Evolutionary conservation across 1,284 basidiomycete species (phyloP).

Genomic region (Boletus sp.): DNA sequence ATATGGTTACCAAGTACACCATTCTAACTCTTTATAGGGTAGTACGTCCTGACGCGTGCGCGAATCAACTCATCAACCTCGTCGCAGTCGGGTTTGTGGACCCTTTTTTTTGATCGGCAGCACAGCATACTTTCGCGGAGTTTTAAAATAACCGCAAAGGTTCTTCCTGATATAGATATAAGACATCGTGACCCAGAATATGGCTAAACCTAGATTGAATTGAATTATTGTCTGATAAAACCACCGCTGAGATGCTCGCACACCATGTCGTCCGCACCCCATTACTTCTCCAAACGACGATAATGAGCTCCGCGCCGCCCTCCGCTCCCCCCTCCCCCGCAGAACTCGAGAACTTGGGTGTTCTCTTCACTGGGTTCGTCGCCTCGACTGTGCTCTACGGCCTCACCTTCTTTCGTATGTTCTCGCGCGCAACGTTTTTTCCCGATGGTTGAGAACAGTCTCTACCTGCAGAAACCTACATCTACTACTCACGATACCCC

Average conservation of each 20-base stretch:
- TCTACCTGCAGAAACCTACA: slow-evolving; percentile 36
- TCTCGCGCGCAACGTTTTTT: neutral
- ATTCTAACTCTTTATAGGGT: neutral
- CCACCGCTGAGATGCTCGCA: neutral
- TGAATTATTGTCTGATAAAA: slow-evolving; percentile 18
- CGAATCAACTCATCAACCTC: too few relatives aligned
- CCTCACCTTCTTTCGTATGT: slow-evolving; percentile 45
- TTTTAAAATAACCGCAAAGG: neutral
- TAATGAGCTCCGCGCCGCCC: slow-evolving; percentile 17
- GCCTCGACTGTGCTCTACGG: slow-evolving; percentile 39
- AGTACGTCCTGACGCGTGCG: too few relatives aligned
- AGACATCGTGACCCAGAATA: neutral
- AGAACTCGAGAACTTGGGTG: slow-evolving; percentile 35
- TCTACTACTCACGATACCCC: slow-evolving; percentile 41
- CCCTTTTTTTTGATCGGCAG: neutral
- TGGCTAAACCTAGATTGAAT: slow-evolving; percentile 1
- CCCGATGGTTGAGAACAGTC: neutral
- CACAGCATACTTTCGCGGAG: neutral
- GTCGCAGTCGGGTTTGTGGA: neutral
- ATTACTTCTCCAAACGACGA: neutral
- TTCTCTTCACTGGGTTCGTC: slow-evolving; percentile 40
- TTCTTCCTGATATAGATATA: slow-evolving; percentile 11
- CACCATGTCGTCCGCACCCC: slow-evolving; percentile 12
- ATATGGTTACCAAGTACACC: neutral
- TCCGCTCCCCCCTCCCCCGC: slow-evolving; percentile 12